Evolutionary conservation across 768 basidiomycete species (phyloP), one percentile per base, ranked within the genome.

Genomic region (Podaxis sp.): DNA sequence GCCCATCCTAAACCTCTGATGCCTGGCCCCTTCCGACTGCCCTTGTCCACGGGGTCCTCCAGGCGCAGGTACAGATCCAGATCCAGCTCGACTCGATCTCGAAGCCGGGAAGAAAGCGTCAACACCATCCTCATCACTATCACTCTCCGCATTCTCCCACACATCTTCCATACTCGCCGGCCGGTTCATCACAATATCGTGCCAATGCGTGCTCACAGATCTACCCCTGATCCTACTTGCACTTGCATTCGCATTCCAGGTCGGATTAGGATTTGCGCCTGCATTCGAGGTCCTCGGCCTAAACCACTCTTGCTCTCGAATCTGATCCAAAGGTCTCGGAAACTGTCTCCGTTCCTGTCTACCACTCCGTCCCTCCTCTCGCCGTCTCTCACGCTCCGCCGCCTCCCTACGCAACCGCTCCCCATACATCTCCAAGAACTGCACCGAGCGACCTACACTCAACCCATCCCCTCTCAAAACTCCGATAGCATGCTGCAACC

Each of bases 391-490:
- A 47, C 14, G 9, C 5, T n/a, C 46, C 9, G 46, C 16, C 21
- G 10, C 10, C 40, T 18, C n/a, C 40, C 40, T 10, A 2, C 46
- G 16, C 46, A n/a, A 4, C 16, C 21, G n/a, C 9, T 47, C 46
- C 62, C 62, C 55, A 40, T 63, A 53, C 21, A 42, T 35, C 4
- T 53, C 50, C 10, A 55, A 21, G n/a, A 61, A 42, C 36, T 64
- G 61, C 36, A 61, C 21, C 14, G 61, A 46, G 10, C 48, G 47
- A 7, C 55, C 63, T 21, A 38, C 18, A 28, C 53, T 56, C 21
- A 55, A 27, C 47, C 63, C 59, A 18, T 35, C 46, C 28, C 52
- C 63, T 27, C 61, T 18, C 53, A 61, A 28, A 48, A 50, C 42
- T 25, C 46, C 47, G 44, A 56, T 56, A 27, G 53, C 47, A 50